These are phyloP conservation scores for Nitzschia putrida DNA, from an alignment of 108 stramenopile genomes.

Conservation along the genomic window DNA sequence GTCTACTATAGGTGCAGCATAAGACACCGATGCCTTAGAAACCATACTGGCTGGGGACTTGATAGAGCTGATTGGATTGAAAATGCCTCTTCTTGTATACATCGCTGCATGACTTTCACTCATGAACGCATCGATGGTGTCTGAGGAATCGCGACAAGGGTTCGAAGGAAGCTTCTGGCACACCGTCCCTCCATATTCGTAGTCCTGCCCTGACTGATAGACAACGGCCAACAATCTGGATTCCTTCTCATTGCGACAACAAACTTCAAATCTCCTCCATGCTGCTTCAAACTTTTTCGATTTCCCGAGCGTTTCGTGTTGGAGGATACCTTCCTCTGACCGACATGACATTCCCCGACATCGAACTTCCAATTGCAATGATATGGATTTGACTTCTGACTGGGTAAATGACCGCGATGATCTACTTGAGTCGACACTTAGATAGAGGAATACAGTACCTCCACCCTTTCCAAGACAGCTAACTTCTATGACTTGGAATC, in stretches of 20 bases:
- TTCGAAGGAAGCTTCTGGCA: conserved; percentile 15
- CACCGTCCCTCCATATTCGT: conserved; percentile 53
- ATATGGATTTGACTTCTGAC: conserved; percentile 1
- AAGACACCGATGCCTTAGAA: too few relatives aligned
- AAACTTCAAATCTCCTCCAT: conserved; percentile 54
- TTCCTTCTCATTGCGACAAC: conserved; percentile 36
- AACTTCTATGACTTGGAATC: conserved; percentile 45
- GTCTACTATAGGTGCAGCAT: too few relatives aligned
- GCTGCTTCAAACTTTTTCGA: conserved; percentile 76
- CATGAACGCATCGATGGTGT: not conserved
- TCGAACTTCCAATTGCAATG: conserved; percentile 52
- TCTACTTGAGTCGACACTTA: conserved; percentile 34
- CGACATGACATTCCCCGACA: conserved; percentile 75
- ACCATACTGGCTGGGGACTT: too few relatives aligned
- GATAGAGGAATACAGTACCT: conserved; percentile 63
- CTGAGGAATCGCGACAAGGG: not conserved
- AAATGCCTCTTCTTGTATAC: conserved; percentile 10
- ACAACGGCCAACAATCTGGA: conserved; percentile 58
- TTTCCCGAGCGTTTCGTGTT: conserved; percentile 67
- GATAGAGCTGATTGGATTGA: not conserved
- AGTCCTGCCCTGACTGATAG: conserved; percentile 68
- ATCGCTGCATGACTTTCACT: not conserved
- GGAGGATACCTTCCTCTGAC: conserved; percentile 49
- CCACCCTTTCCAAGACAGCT: conserved; percentile 59
- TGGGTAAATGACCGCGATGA: conserved; percentile 15